Evolutionary conservation across 2,329 filamentous ascomycete species (phyloP), one percentile per base, ranked within the genome.

Genomic region (Paracorniculantispora psalliotae): DNA sequence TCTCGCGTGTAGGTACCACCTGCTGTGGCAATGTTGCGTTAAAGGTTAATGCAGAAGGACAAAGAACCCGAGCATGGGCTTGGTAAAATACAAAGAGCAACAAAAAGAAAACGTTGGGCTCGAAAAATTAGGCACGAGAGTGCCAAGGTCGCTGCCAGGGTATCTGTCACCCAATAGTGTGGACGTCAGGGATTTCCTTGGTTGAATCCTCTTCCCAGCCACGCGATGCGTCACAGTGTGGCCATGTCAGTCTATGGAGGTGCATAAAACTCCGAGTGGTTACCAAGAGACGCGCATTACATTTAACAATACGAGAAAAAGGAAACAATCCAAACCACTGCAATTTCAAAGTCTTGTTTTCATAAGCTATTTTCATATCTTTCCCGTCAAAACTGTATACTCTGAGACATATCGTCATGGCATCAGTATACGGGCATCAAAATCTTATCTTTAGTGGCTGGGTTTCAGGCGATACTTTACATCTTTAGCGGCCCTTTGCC

Each of bases 191-290:
- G 33, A 39, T 37, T 57, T 48, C 54, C 54, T 49, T 47, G 53
- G 30, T 56, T 15, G 37, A 35, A 26, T 49, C 26, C 35, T 30
- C 13, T 41, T 44, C 46, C 55, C 55, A 57, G 55, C 55, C 55
- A 57, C 55, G 4, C 37, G 37, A 43, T 50, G 21, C 33, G 25
- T 50, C 41, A 44, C 35, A 30, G n/a, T 25, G n/a, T 37, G 28
- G 33, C 12, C 12, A 30, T 39, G 19, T 37, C 12, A 25, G 10
- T 33, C 12, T 6, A 33, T 33, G 30, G 30, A 33, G 30, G 30
- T 6, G 30, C 30, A 33, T 33, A 33, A 33, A 12, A 33, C 30
- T 33, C 30, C 6, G 30, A 33, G 30, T 33, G 30, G 12, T 33
- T 33, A 12, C 6, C 12, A 33, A 33, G 12, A 12, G 6, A 6